Evolutionary conservation across 257 asterid genomes (phyloP).

Genomic region (Lycium barbarum): DNA sequence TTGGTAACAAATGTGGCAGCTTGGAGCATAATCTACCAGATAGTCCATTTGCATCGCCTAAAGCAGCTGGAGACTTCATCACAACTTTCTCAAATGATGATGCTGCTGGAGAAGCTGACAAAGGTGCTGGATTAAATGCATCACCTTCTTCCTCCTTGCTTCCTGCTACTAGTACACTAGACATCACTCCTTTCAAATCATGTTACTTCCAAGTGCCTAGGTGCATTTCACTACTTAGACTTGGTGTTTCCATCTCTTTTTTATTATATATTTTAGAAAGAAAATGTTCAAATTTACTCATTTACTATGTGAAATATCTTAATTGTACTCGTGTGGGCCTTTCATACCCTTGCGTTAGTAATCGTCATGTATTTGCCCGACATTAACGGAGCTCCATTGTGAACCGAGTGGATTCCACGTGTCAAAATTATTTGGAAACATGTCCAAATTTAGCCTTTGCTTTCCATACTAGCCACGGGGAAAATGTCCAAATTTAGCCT

Average conservation of each 20-base stretch:
- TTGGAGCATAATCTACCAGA: constrained; percentile 81
- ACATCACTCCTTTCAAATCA: constrained; percentile 65
- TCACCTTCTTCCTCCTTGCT: constrained; percentile 49
- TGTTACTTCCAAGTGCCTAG: constrained; percentile 73
- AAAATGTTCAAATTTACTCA: neutral
- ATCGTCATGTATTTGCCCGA: neutral
- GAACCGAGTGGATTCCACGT: neutral
- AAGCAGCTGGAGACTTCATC: constrained; percentile 45
- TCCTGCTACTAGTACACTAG: constrained; percentile 48
- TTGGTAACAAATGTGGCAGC: constrained; percentile 36
- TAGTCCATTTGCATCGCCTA: constrained; percentile 76
- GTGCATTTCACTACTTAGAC: constrained; percentile 36
- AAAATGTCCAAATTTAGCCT: too few relatives aligned
- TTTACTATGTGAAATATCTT: too few relatives aligned
- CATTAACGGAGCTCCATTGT: neutral
- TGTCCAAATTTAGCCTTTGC: neutral
- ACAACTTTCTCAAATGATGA: constrained; percentile 44
- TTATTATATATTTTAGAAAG: neutral
- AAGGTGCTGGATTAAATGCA: constrained; percentile 33
- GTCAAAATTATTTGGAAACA: neutral
- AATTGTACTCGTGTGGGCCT: too few relatives aligned
- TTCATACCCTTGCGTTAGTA: too few relatives aligned
- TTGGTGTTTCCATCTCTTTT: constrained; percentile 15
- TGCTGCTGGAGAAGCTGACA: constrained; percentile 38
- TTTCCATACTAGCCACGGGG: too few relatives aligned